These are phyloP conservation scores for Aspergillus nomiae DNA, from an alignment of 2,329 filamentous ascomycete genomes.

Conservation along the genomic window DNA sequence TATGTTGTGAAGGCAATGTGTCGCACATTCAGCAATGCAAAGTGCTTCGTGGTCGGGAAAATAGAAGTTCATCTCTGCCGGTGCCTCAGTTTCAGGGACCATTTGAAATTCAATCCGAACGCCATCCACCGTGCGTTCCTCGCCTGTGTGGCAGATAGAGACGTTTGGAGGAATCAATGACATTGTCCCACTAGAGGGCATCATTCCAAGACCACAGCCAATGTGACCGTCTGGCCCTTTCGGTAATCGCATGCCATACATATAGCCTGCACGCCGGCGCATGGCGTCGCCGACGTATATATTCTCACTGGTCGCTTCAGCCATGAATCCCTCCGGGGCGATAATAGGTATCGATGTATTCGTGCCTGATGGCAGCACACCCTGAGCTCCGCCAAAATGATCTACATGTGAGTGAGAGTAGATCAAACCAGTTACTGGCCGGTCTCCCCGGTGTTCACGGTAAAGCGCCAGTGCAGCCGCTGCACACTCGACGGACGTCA, in stretches of 20 bases:
- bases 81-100: slow-evolving; percentile 46
- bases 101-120: slow-evolving; percentile 45
- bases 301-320: slow-evolving; percentile 43
- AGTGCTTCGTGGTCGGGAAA: slow-evolving; percentile 43
- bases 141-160: slow-evolving; percentile 34
- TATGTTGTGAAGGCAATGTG: slow-evolving; percentile 47
- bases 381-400: slow-evolving; percentile 38
- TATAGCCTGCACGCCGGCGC: slow-evolving; percentile 40
- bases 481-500: slow-evolving; percentile 41
- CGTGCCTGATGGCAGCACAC: slow-evolving; percentile 9
- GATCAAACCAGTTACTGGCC: slow-evolving; percentile 37
- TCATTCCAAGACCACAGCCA: slow-evolving; percentile 41
- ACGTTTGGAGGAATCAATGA: slow-evolving; percentile 40
- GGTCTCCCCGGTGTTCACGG: slow-evolving; percentile 20
- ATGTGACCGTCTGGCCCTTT: slow-evolving; percentile 37
- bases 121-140: slow-evolving; percentile 36
- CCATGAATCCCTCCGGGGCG: slow-evolving; percentile 44
- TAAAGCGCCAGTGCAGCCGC: slow-evolving; percentile 39
- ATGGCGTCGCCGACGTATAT: slow-evolving; percentile 44
- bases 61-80: slow-evolving; percentile 46
- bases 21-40: slow-evolving; percentile 43
- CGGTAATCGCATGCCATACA: slow-evolving; percentile 42
- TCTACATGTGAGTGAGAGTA: slow-evolving; percentile 47
- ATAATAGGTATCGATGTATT: slow-evolving; percentile 25
- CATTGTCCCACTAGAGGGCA: slow-evolving; percentile 29